Base-by-base conservation (phyloP, 164 flowering plant species). In the Hamamelis virginiana region DNA sequence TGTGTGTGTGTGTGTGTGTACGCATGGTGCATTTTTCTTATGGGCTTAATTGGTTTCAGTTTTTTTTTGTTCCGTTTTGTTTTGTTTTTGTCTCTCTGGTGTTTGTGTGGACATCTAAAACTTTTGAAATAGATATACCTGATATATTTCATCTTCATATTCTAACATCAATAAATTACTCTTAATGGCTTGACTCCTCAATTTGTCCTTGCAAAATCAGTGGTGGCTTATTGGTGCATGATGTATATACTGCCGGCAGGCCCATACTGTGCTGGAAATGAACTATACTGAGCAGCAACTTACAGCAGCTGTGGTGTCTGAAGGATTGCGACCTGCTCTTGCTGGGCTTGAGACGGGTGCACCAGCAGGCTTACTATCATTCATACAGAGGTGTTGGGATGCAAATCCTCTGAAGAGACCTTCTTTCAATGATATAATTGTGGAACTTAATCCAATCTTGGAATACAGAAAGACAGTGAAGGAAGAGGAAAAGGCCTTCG, bases 251-350 rank as follows among this genome's bases (percentile, higher is more conserved):
- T 62, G 25, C 59, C 68, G 71, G 62, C 86, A 91, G 98, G 98
- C 98, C 57, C 98, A 95, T 77, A 95, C 98, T 26, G 97, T 95
- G 52, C 83, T 92, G 59, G 98, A 95, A 84, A 95, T 95, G 97
- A 92, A 80, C 76, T 91, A 95, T 69, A 88, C 96, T 53, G 97
- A 92, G 79, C 98, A 95, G 83, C 87, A 87, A 83, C 98, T 95
- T 58, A 91, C 97, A 63, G 89, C 92, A 55, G 96, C 97, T 64
- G 87, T 95, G 55, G 96, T 86, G 25, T 87, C 96, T 70, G 89
- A 83, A 74, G 89, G 88, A 68, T 69, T 95, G 76, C 84, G 97
- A 44, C 97, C 98, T 38, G 84, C 65, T 81, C 88, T 91, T 66
- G 86, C 92, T 57, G 78, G 84, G 77, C 66, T 69, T 14, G 83